phyloP scores from a whole-genome alignment of 768 basidiomycete species.

The Hericium alpestre region DNA sequence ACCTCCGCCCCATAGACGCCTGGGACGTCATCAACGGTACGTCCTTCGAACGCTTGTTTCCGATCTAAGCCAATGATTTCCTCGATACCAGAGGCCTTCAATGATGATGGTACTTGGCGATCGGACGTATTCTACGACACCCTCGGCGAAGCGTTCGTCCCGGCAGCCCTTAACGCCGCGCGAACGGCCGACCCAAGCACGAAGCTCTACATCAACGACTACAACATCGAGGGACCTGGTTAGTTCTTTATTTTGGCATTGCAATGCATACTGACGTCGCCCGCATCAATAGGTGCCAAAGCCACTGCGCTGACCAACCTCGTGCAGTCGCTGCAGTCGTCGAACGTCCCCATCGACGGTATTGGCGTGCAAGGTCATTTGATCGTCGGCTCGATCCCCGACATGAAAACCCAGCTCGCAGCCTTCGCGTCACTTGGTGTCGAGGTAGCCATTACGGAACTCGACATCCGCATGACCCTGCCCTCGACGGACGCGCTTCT shows the following conservation, averaged over 20 bases:
- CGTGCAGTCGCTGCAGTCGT: conserved; percentile 34
- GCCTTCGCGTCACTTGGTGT: conserved; percentile 52
- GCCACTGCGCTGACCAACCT: conserved; percentile 46
- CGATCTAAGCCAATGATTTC: not conserved
- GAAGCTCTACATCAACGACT: conserved; percentile 45
- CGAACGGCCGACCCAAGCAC: conserved; percentile 42
- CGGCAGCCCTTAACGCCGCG: conserved; percentile 42
- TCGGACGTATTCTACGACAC: conserved; percentile 42
- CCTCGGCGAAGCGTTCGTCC: conserved; percentile 37
- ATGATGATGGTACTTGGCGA: conserved; percentile 51
- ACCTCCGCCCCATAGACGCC: conserved; percentile 21
- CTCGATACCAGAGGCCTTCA: conserved; percentile 32
- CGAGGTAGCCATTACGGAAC: conserved; percentile 60
- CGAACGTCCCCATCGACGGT: conserved; percentile 46
- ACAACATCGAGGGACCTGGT: conserved; percentile 23
- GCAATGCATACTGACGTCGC: not conserved
- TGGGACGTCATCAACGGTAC: conserved; percentile 46
- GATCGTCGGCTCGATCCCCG: conserved; percentile 45
- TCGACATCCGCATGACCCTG: conserved; percentile 52
- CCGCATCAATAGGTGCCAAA: conserved; percentile 29
- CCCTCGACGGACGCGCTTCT: conserved; percentile 39
- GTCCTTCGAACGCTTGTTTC: not conserved
- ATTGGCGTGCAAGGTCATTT: conserved; percentile 54
- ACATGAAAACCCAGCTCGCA: conserved; percentile 36
- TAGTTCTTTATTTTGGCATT: not conserved